A percentile compares a stretch with the other conserved stretches of the same genome.
Evolutionary conservation across 2,329 filamentous ascomycete species (phyloP).

Genomic region (Biscogniauxia mediterranea): DNA sequence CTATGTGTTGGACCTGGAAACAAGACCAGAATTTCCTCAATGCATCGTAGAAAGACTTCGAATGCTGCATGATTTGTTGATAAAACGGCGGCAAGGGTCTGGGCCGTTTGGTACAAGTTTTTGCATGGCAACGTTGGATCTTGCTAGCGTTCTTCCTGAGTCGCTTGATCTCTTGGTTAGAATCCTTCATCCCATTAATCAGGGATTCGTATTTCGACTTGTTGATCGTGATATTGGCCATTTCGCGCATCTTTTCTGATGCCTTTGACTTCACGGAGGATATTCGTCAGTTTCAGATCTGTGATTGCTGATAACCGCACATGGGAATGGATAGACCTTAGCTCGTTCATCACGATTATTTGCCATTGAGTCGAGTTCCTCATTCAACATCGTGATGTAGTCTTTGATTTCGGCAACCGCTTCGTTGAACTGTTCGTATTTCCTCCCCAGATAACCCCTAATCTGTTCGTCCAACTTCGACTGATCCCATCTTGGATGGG

Average conservation of each 20-base stretch:
- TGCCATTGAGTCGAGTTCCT: conserved; percentile 2
- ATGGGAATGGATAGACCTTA: too few species aligned
- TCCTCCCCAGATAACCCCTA: conserved; percentile 9
- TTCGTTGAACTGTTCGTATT: conserved; percentile 7
- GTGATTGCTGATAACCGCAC: too few species aligned
- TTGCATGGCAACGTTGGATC: conserved; percentile 3
- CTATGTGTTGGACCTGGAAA: conserved; percentile 10
- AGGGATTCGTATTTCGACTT: conserved; percentile 9
- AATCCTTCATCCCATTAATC: conserved; percentile 10
- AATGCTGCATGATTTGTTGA: conserved; percentile 3
- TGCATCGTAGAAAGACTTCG: conserved; percentile 11
- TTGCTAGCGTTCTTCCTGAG: conserved; percentile 12
- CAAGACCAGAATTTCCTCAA: conserved; percentile 11
- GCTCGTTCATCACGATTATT: background rate
- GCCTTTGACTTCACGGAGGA: conserved; percentile 1
- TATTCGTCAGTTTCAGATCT: too few species aligned
- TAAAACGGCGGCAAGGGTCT: conserved; percentile 6
- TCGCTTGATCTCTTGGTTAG: conserved; percentile 14
- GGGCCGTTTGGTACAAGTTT: background rate
- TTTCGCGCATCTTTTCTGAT: conserved; percentile 5
- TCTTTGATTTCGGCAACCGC: conserved; percentile 8
- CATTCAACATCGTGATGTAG: conserved; percentile 1
- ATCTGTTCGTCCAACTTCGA: conserved; percentile 6
- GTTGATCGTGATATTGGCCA: conserved; percentile 5
- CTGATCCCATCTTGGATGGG: conserved; percentile 6